Conservation (phyloP, 345 rosid species). For the Melaleuca quinquenervia region DNA sequence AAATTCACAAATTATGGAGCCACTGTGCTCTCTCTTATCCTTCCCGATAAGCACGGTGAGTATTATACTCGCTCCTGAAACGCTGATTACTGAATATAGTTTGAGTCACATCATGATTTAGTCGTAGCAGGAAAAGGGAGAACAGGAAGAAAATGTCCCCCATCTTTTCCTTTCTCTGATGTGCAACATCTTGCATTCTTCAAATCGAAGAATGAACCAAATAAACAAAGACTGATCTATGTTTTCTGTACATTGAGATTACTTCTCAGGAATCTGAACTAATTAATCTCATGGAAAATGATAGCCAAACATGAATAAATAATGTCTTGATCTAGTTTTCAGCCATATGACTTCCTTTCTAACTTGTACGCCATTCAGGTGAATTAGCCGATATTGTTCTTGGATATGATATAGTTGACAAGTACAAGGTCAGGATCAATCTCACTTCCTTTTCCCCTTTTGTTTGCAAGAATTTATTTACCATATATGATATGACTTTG, state of each 20-base stretch:
- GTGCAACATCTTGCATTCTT: background rate
- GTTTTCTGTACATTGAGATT: background rate
- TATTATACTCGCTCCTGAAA: background rate
- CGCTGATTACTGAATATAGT: background rate
- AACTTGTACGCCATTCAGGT: constrained; percentile 14
- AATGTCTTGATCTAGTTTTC: background rate
- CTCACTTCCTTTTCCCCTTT: background rate
- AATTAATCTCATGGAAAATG: background rate
- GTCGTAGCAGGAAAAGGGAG: background rate
- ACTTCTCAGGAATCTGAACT: background rate
- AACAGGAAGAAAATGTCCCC: background rate
- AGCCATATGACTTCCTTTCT: background rate
- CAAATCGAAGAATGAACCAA: background rate
- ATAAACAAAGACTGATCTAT: background rate
- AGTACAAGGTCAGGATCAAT: constrained; percentile 29
- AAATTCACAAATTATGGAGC: constrained; percentile 62
- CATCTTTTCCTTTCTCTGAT: background rate
- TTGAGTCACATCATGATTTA: background rate
- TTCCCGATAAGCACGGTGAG: constrained; percentile 49
- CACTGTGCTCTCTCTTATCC: constrained; percentile 36
- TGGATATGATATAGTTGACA: constrained; percentile 25
- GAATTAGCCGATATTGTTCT: constrained; percentile 44
- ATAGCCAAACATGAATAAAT: background rate
- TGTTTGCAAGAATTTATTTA: background rate
- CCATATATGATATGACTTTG: background rate